Percentiles rank a stretch among this genome's conserved stretches.
Evolutionary conservation across 208 protist species (phyloP).

Genomic region (Leishmania major): DNA sequence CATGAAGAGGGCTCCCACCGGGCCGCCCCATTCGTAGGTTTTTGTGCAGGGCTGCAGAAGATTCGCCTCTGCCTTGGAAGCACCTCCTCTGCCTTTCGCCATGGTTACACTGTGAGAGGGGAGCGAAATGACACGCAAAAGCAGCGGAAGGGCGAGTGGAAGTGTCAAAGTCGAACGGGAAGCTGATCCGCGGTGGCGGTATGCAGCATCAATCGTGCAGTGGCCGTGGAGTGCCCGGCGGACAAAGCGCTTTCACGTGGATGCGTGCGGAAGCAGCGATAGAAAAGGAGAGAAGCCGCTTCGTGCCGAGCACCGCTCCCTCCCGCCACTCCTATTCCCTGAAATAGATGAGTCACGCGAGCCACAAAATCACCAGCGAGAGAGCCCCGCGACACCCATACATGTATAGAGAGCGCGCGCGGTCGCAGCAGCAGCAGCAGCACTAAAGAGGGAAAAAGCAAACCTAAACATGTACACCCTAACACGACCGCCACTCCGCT

Average conservation of each 20-base stretch:
- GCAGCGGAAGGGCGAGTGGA: background rate
- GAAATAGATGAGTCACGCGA: background rate
- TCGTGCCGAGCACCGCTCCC: background rate
- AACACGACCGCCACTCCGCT: background rate
- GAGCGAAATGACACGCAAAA: background rate
- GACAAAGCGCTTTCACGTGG: background rate
- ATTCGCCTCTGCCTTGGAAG: constrained; percentile 10
- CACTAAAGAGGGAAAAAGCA: background rate
- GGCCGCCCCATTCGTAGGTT: constrained; percentile 82
- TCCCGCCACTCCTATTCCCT: background rate
- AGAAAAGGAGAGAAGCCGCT: background rate
- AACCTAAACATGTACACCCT: background rate
- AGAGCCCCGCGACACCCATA: background rate
- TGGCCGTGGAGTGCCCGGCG: background rate
- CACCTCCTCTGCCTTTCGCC: constrained; percentile 4
- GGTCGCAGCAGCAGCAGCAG: background rate
- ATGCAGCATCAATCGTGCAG: background rate
- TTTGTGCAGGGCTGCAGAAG: constrained; percentile 61
- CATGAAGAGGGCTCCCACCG: constrained; percentile 55
- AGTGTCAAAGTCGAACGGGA: background rate
- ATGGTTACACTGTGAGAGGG: background rate
- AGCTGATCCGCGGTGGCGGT: background rate
- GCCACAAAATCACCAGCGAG: background rate
- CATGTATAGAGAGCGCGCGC: too few relatives aligned
- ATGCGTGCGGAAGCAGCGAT: background rate